Conservation (phyloP, 2,329 filamentous ascomycete genomes). For the Huntiella abstrusa region DNA sequence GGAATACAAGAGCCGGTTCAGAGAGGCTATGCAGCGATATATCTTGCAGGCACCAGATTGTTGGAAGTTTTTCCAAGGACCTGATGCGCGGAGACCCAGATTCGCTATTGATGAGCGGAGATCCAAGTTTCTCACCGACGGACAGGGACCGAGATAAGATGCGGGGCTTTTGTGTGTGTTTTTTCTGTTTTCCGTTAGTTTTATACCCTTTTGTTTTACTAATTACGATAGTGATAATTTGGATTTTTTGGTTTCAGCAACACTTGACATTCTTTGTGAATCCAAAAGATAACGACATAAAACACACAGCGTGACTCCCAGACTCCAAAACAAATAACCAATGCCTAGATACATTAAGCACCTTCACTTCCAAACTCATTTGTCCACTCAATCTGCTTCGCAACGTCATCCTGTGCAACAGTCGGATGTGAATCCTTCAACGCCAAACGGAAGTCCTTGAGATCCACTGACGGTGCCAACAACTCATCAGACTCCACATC, state of each 20-base stretch:
- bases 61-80: conserved; percentile 41
- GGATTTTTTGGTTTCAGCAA: too few relatives aligned
- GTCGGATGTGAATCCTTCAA: conserved; percentile 78
- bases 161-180: too few relatives aligned
- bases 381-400: conserved; percentile 80
- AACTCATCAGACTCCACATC: conserved; percentile 69
- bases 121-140: too few relatives aligned
- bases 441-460: conserved; percentile 88
- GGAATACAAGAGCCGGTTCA: conserved; percentile 90
- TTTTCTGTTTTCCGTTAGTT: too few relatives aligned
- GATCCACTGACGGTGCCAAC: conserved; percentile 64
- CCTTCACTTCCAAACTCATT: conserved; percentile 91
- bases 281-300: too few relatives aligned
- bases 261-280: too few relatives aligned
- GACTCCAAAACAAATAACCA: too few relatives aligned
- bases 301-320: too few relatives aligned
- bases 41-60: conserved; percentile 58
- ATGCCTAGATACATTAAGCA: conserved; percentile 19
- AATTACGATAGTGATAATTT: too few relatives aligned
- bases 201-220: too few relatives aligned
- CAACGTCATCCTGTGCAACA: conserved; percentile 71
- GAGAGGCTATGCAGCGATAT: conserved; percentile 88
- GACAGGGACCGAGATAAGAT: too few relatives aligned
- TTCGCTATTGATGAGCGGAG: not conserved
- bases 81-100: not conserved